These are phyloP conservation scores for Jatropha podagrica DNA, from an alignment of 441 rosid species.

Conservation along the genomic window DNA sequence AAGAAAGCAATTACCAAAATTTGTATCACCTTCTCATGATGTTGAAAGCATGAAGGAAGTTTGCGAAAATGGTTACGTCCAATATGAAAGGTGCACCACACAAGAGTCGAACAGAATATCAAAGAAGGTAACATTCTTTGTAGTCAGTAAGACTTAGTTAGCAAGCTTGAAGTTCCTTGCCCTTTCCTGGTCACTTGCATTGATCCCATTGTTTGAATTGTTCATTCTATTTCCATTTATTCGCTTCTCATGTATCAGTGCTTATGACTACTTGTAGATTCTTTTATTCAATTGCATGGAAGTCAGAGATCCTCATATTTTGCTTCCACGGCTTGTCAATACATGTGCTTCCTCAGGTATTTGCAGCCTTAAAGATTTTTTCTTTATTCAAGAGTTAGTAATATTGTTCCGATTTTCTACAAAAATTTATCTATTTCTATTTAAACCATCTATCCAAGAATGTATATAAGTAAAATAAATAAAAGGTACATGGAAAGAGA, in stretches of 20 bases:
- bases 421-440: neutral
- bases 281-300: slow-evolving; percentile 76
- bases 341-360: slow-evolving; percentile 77
- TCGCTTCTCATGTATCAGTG: neutral
- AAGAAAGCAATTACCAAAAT: slow-evolving; percentile 25
- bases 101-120: slow-evolving; percentile 40
- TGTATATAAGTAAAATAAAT: neutral
- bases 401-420: neutral
- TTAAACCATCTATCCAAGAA: neutral
- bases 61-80: slow-evolving; percentile 38
- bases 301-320: slow-evolving; percentile 73
- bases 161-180: neutral
- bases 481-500: neutral
- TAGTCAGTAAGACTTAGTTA: neutral
- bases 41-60: slow-evolving; percentile 25
- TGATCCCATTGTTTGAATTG: neutral
- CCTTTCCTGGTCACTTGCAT: slow-evolving; percentile 11
- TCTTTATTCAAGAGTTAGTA: slow-evolving; percentile 3
- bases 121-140: slow-evolving; percentile 52
- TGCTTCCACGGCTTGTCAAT: slow-evolving; percentile 67
- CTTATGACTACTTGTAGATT: slow-evolving; percentile 44
- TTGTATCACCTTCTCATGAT: slow-evolving; percentile 22
- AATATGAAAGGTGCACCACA: slow-evolving; percentile 23
- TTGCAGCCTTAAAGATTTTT: slow-evolving; percentile 3
- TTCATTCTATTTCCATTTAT: neutral